Base-by-base conservation (phyloP, 2,329 filamentous ascomycete genomes). In the Spiromastix sp. region DNA sequence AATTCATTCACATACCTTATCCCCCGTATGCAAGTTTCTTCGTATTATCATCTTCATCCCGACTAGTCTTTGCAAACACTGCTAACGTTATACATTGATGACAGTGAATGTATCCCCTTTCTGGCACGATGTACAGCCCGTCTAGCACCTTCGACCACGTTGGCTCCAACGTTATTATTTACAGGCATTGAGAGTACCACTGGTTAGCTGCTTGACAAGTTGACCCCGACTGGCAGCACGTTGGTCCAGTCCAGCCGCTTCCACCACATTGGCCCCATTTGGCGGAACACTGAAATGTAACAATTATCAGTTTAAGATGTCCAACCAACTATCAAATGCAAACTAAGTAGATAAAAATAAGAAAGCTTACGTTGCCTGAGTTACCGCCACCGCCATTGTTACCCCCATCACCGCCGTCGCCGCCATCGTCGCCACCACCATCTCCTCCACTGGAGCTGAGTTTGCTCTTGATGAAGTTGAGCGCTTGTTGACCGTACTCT, bases 401-500 rank as follows among this genome's bases (percentile, higher is more conserved):
- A n/a, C 21, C 21, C 7, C n/a, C n/a, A n/a, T 24, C 21, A 24
- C 21, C 21, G n/a, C 21, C 21, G n/a, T n/a, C 21, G 21, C n/a
- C n/a, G n/a, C n/a, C 21, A 24, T n/a, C 21, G n/a, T n/a, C 21
- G 7, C 21, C 21, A 24, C n/a, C n/a, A 24, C n/a, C 21, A 24
- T n/a, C 21, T 7, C 21, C 21, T 7, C 21, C 21, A 24, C 21
- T 24, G 21, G 21, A 7, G n/a, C 16, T 37, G 31, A 48, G 32
- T 17, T 51, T 47, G 48, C 55, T 63, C 52, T 73, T 66, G 41
- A 79, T 71, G 44, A 81, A 81, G 1, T 61, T 43, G 26, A 79
- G 50, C 1, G 76, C 77, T 46, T 75, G 61, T 5, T 63, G 50
- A 1, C 76, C 76, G 41, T 81, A 81, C 46, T 72, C 71, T 41